Conservation (phyloP, 768 basidiomycete species). For the Mycena crocata region DNA sequence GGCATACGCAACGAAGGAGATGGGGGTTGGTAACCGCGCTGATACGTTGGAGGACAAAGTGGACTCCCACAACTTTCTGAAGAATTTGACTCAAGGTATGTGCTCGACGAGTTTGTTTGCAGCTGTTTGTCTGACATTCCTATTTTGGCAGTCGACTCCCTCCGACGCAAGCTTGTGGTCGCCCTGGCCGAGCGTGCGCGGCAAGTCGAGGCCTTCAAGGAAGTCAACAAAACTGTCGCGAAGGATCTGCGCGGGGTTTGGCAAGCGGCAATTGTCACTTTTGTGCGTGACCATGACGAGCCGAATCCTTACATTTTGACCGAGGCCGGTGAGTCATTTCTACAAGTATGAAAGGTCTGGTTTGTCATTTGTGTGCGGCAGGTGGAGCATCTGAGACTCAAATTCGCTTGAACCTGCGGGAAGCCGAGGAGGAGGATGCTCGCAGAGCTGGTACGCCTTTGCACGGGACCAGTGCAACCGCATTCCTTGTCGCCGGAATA, state of each 20-base stretch:
- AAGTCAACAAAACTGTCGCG: not conserved
- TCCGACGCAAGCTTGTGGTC: constrained; percentile 11
- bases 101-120: not conserved
- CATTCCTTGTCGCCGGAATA: constrained; percentile 17
- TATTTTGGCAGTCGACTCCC: not conserved
- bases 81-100: constrained; percentile 15
- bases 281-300: not conserved
- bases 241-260: not conserved
- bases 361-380: not conserved
- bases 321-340: not conserved
- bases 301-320: constrained; percentile 11
- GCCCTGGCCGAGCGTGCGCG: constrained; percentile 2
- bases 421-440: constrained; percentile 7
- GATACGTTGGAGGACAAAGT: constrained; percentile 40
- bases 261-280: not conserved
- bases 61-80: constrained; percentile 36
- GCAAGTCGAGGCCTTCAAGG: not conserved
- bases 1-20: constrained; percentile 42
- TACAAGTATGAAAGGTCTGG: no score
- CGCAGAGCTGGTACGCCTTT: not conserved
- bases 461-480: not conserved
- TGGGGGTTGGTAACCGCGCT: constrained; percentile 36
- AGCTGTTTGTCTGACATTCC: not conserved
- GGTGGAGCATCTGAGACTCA: not conserved
- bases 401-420: not conserved